Evolutionary conservation across 2,329 filamentous ascomycete species (phyloP).

Genomic region (Talaromyces piceae): DNA sequence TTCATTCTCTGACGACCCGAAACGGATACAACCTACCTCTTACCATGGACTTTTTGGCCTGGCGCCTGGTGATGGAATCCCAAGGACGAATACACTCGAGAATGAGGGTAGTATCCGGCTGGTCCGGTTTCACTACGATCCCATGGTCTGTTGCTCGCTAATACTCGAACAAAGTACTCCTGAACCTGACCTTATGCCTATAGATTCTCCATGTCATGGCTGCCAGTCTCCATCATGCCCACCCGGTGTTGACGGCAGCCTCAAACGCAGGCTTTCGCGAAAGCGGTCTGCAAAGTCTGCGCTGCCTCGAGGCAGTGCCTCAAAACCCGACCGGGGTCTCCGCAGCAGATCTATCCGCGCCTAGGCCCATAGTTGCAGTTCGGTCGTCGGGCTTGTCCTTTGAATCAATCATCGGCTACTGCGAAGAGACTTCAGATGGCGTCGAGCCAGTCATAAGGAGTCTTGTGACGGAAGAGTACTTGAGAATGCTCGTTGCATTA

Average conservation of each 20-base stretch:
- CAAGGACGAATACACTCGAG: conserved; percentile 32
- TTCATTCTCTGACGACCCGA: background rate
- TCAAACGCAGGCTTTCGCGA: conserved; percentile 81
- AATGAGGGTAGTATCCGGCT: conserved; percentile 36
- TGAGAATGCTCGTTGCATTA: conserved; percentile 59
- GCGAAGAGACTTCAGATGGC: conserved; percentile 17
- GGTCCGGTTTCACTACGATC: conserved; percentile 87
- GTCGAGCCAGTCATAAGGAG: conserved; percentile 36
- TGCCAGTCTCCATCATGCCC: conserved; percentile 65
- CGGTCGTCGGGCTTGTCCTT: conserved; percentile 75
- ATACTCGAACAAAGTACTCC: background rate
- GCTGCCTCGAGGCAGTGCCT: conserved; percentile 33
- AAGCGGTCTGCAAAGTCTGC: conserved; percentile 65
- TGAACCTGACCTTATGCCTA: background rate
- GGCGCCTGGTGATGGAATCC: conserved; percentile 23
- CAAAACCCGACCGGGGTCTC: conserved; percentile 15
- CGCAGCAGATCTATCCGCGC: conserved; percentile 18
- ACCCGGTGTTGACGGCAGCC: conserved; percentile 66
- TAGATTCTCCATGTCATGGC: conserved; percentile 86
- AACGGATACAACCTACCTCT: conserved; percentile 17
- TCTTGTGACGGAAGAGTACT: conserved; percentile 59
- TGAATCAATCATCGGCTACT: conserved; percentile 68
- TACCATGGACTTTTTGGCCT: conserved; percentile 39
- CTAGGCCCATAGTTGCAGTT: conserved; percentile 72
- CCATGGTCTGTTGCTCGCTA: conserved; percentile 60